Conservation (phyloP, 345 rosid genomes). For the Eutrema heterophyllum region DNA sequence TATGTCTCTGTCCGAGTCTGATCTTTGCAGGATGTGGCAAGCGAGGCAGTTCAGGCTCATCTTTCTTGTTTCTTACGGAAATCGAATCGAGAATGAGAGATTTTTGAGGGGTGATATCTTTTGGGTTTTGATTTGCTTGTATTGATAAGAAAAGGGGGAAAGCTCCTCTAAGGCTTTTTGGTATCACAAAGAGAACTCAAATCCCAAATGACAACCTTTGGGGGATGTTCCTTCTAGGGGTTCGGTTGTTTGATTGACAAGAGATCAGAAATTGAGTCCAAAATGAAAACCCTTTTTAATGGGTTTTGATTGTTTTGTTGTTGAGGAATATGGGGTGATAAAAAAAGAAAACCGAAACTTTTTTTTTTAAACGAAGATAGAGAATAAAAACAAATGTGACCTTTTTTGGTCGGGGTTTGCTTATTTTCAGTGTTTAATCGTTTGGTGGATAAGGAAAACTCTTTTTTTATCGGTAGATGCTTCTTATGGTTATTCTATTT, state of each 20-base stretch:
- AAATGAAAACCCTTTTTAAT: not conserved
- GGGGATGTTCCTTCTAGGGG: conserved; percentile 10
- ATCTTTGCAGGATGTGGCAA: conserved; percentile 35
- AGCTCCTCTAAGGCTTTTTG: not conserved
- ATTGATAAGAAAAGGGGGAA: not conserved
- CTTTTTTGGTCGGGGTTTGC: not conserved
- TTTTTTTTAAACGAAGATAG: not conserved
- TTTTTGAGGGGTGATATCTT: not conserved
- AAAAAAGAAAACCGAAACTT: not conserved
- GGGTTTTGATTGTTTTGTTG: conserved; percentile 6
- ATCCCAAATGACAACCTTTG: not conserved
- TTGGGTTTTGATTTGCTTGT: not conserved
- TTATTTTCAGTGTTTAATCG: conserved; percentile 10
- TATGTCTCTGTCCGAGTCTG: conserved; percentile 30
- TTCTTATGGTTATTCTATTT: not conserved
- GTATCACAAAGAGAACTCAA: not conserved
- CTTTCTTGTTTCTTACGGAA: not conserved
- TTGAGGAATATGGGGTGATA: not conserved
- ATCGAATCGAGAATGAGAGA: not conserved
- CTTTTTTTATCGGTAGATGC: not conserved
- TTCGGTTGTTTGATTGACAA: conserved; percentile 7
- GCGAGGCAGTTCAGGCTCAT: conserved; percentile 72
- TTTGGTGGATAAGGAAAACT: not conserved
- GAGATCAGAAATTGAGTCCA: not conserved
- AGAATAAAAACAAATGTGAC: not conserved